Evolutionary conservation across 2,329 filamentous ascomycete genomes (phyloP).

Genomic region (Microdochium bolleyi): DNA sequence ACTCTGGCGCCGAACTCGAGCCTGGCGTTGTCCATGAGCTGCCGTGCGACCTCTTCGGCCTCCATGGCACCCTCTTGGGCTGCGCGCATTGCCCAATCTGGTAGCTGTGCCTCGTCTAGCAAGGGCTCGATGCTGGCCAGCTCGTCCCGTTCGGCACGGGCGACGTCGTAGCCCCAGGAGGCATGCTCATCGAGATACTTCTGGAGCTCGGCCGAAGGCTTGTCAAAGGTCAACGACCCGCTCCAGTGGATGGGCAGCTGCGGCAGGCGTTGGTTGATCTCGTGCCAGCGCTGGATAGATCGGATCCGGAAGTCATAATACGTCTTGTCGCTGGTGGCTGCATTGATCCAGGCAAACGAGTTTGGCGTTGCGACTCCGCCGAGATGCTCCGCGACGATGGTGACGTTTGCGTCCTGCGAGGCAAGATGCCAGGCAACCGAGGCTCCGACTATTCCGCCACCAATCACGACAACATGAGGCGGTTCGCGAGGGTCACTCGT

Average conservation of each 20-base stretch:
- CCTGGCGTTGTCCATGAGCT: slow-evolving; percentile 11
- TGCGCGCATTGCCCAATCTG: slow-evolving; percentile 12
- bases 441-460: slow-evolving; percentile 18
- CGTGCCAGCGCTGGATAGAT: slow-evolving; percentile 17
- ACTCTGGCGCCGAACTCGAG: slow-evolving; percentile 5
- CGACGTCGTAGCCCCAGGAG: slow-evolving; percentile 19
- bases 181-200: slow-evolving; percentile 10
- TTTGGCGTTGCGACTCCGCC: slow-evolving; percentile 20
- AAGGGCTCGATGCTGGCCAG: slow-evolving; percentile 12
- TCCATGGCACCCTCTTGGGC: slow-evolving; percentile 20
- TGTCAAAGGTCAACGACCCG: slow-evolving; percentile 15
- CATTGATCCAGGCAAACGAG: slow-evolving; percentile 24
- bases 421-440: slow-evolving; percentile 22
- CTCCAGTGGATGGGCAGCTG: slow-evolving; percentile 14
- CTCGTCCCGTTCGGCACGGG: slow-evolving; percentile 9
- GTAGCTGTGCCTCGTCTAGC: slow-evolving; percentile 8
- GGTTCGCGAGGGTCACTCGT: neutral
- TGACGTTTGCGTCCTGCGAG: slow-evolving; percentile 12
- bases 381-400: slow-evolving; percentile 16
- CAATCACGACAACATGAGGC: slow-evolving; percentile 13
- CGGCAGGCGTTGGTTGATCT: slow-evolving; percentile 11
- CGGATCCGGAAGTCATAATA: slow-evolving; percentile 20
- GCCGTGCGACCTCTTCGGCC: slow-evolving; percentile 14
- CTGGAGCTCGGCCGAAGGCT: slow-evolving; percentile 13
- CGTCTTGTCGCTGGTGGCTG: slow-evolving; percentile 14